Evolutionary conservation across 2,329 filamentous ascomycete genomes (phyloP), one percentile per base, ranked within the genome.

Genomic region (Penicillium sp.): DNA sequence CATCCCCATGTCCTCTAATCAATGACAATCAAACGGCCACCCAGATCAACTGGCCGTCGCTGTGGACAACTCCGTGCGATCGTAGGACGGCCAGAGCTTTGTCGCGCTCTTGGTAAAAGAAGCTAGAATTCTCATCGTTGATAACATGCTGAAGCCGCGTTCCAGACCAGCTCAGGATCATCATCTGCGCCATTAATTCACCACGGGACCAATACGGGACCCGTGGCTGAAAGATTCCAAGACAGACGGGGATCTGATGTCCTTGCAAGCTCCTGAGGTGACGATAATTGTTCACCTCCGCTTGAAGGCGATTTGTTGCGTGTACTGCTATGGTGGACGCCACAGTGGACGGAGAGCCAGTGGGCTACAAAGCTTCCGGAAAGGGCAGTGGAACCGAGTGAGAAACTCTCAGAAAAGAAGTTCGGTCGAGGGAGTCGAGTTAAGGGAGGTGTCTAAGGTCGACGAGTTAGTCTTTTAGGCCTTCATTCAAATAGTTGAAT

Each of bases 1-100:
- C 52, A 57, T 41, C n/a, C 54, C 49, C 49, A 65, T 18, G 18
- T 62, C 56, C 45, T 66, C 63, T 38, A 66, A 57, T 65, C 57
- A 55, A 64, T 56, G 42, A 63, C 50, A 20, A 65, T 10, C 15
- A 62, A 46, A 45, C 35, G 29, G 38, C 47, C 9, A 20, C 27
- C 18, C 1, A 18, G 20, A 12, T 60, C 47, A 54, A 61, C 33
- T 57, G 52, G 37, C 37, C 55, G 27, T 65, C 57, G 28, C 50
- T 2, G 20, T 63, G 54, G 28, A 53, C 15, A 37, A 58, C 52
- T 41, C 59, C 54, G 39, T 52, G 35, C n/a, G 44, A 52, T 10
- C 39, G 32, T 20, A 65, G 48, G 2, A 48, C n/a, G 0, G 44
- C 33, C 40, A 62, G 39, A 23, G 49, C 47, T 42, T 57, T 55